Evolutionary conservation across 148 eudicot genomes (phyloP).

Genomic region (Cornus florida): DNA sequence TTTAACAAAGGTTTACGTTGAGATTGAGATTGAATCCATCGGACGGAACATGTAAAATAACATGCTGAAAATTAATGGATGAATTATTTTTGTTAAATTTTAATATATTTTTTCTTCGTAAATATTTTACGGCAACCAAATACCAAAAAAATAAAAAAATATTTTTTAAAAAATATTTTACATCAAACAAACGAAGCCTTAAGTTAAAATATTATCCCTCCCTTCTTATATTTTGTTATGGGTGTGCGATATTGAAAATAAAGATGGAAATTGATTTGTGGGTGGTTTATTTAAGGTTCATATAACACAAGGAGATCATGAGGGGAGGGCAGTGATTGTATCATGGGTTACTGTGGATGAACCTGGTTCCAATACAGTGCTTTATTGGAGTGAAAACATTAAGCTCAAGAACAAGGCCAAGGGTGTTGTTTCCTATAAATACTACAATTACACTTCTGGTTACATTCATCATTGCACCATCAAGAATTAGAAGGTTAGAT

Average conservation of each 20-base stretch:
- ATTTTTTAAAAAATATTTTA: too few species aligned
- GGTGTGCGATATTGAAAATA: background rate
- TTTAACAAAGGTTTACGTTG: too few species aligned
- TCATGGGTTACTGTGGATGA: slow-evolving; percentile 61
- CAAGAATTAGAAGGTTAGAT: slow-evolving; percentile 32
- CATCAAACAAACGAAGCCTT: too few species aligned
- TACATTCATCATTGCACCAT: slow-evolving; percentile 52
- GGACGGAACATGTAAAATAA: too few species aligned
- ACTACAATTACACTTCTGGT: slow-evolving; percentile 56
- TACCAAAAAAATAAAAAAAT: too few species aligned
- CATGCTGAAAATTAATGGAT: too few species aligned
- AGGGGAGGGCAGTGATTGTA: slow-evolving; percentile 52
- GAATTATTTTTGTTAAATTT: too few species aligned
- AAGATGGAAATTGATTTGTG: background rate
- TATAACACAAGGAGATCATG: slow-evolving; percentile 68
- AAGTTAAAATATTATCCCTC: too few species aligned
- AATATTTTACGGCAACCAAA: too few species aligned
- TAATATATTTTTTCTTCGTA: too few species aligned
- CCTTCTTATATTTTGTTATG: too few species aligned
- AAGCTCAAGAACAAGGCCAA: slow-evolving; percentile 20
- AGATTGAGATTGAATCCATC: too few species aligned
- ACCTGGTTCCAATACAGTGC: slow-evolving; percentile 38
- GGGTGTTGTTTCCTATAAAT: slow-evolving; percentile 33
- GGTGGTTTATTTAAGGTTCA: slow-evolving; percentile 40
- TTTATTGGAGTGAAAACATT: slow-evolving; percentile 37